Evolutionary conservation across 2,329 filamentous ascomycete genomes (phyloP), one percentile per base, ranked within the genome.

Genomic region (Endothia cerciana): DNA sequence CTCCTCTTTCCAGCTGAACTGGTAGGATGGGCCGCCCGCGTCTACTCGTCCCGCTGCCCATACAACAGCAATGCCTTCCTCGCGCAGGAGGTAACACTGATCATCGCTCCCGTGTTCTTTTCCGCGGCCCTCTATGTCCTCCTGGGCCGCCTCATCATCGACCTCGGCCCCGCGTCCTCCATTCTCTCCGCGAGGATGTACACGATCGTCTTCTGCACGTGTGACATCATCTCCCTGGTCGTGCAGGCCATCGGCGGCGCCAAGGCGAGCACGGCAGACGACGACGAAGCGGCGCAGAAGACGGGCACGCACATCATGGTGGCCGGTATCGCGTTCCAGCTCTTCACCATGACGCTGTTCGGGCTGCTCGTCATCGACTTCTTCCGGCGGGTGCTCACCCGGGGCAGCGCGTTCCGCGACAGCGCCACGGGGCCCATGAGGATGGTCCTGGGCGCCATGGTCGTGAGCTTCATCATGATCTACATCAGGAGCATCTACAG

Each of bases 41-140:
- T 80, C 3, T 84, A 81, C 80, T 82, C 81, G 11, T 72, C 80
- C 19, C 70, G 79, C 59, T 85, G 82, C 63, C 80, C 81, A 1
- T 84, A 84, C 70, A 83, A 82, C 70, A 65, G 72, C 15, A 78
- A 77, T 17, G 80, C 82, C 15, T 85, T 83, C 65, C 72, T 84
- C 5, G 81, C 84, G 72, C 82, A 85, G 69, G 83, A 83, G 51
- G 81, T 79, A 1, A 79, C 78, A 13, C 77, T 80, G 59, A 77
- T 79, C 64, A 75, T 80, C 63, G 75, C 73, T 10, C 83, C 82
- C 11, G 80, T 80, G 6, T 84, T 85, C 74, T 83, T 82, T 71
- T 82, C 81, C 17, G 82, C 82, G 1, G 82, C 80, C 1, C 77
- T 84, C 60, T 85, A 85, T 71, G 74, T 84, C 60, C 73, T 83